Percentiles rank a stretch among this genome's conserved stretches.
These are phyloP conservation scores for Phoma sp. DNA, from an alignment of 2,329 filamentous ascomycete genomes.

Conservation along the genomic window DNA sequence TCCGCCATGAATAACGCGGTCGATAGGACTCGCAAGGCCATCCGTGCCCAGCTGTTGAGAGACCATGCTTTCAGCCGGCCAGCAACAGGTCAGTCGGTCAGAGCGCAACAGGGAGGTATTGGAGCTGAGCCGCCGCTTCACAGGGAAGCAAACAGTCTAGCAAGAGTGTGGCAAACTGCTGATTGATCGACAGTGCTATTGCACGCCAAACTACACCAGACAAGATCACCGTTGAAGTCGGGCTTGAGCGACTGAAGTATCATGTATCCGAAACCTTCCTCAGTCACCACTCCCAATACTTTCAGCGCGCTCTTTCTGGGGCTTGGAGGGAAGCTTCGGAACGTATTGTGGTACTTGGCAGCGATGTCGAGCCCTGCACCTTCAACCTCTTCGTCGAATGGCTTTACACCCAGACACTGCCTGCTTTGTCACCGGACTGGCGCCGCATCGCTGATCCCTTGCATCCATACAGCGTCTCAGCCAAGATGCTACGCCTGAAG, in stretches of 20 bases:
- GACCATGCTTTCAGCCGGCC: slow-evolving; percentile 1
- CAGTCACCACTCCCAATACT: slow-evolving; percentile 22
- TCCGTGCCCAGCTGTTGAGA: slow-evolving; percentile 4
- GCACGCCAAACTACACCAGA: not conserved
- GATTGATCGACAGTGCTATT: not conserved
- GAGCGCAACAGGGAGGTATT: not conserved
- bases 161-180: not conserved
- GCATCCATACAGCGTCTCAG: slow-evolving; percentile 10
- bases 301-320: slow-evolving; percentile 17
- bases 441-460: slow-evolving; percentile 13
- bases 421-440: slow-evolving; percentile 8
- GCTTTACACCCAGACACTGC: slow-evolving; percentile 21
- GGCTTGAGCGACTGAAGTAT: slow-evolving; percentile 11
- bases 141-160: not conserved
- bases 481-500: slow-evolving; percentile 17
- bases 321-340: slow-evolving; percentile 19
- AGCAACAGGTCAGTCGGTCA: slow-evolving; percentile 3
- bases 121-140: slow-evolving; percentile 9
- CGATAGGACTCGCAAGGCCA: not conserved
- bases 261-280: slow-evolving; percentile 18
- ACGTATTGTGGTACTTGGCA: slow-evolving; percentile 9
- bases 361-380: slow-evolving; percentile 13
- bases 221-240: slow-evolving; percentile 17
- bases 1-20: not conserved
- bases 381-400: slow-evolving; percentile 23